Evolutionary conservation across 23 red algal genomes (phyloP).

Genomic region (Agarophyton chilense): DNA sequence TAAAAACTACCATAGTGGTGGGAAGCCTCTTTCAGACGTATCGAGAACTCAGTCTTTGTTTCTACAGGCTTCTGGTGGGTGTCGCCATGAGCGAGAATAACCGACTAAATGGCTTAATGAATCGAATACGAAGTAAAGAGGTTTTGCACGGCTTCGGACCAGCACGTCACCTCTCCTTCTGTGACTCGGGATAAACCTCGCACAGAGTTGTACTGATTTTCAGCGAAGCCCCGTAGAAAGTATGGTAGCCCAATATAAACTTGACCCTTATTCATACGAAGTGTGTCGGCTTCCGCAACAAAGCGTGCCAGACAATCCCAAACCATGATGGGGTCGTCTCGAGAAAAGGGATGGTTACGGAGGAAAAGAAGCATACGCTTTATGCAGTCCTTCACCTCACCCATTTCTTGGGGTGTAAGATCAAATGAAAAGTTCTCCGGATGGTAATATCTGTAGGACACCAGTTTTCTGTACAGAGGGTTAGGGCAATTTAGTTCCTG

Average conservation of each 20-base stretch:
- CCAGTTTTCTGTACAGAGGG: background rate
- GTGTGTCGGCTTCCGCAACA: background rate
- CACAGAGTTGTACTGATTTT: background rate
- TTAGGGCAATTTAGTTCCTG: too few relatives aligned
- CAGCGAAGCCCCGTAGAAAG: background rate
- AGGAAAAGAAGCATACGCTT: background rate
- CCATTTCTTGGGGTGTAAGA: background rate
- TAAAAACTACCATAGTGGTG: background rate
- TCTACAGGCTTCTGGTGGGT: background rate
- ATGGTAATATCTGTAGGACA: background rate
- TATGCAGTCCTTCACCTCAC: background rate
- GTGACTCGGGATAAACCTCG: background rate
- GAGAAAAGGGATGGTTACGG: background rate
- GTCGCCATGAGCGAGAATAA: background rate
- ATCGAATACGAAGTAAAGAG: background rate
- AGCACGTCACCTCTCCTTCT: background rate
- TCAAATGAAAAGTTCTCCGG: background rate
- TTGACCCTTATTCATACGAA: background rate
- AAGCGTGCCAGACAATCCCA: too few relatives aligned
- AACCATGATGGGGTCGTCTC: background rate
- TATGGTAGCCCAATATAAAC: background rate
- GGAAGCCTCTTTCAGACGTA: background rate
- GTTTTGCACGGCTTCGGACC: background rate
- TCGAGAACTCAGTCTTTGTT: background rate
- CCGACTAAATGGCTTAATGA: background rate